A percentile compares a stretch with the other conserved stretches of the same genome.
Conservation (phyloP, 2,329 filamentous ascomycete species). For the Penicillium paneum region DNA sequence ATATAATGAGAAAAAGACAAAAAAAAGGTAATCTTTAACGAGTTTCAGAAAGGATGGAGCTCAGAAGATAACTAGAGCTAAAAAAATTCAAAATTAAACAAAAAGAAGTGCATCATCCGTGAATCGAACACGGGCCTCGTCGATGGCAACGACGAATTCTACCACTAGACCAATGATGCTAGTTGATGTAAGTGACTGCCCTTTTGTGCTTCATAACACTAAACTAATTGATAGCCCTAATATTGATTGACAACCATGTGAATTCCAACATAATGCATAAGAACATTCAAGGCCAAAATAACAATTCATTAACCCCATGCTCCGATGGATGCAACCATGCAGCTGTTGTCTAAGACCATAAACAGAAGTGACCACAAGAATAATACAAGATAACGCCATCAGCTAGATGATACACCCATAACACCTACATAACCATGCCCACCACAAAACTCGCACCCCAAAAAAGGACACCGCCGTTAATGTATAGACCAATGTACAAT, state of each 20-base stretch:
- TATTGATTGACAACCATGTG: background rate
- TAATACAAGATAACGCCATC: slow-evolving; percentile 15
- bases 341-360: slow-evolving; percentile 12
- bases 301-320: slow-evolving; percentile 16
- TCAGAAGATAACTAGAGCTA: background rate
- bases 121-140: slow-evolving; percentile 49
- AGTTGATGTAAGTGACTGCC: background rate
- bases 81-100: background rate
- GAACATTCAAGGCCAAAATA: background rate
- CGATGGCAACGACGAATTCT: slow-evolving; percentile 48
- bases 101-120: slow-evolving; percentile 36
- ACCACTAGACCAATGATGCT: slow-evolving; percentile 47
- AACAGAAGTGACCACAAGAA: slow-evolving; percentile 2
- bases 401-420: slow-evolving; percentile 7
- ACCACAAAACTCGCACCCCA: background rate
- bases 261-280: background rate
- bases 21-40: background rate
- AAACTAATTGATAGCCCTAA: rapidly evolving
- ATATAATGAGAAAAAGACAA: background rate
- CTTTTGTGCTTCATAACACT: background rate
- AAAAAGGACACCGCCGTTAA: slow-evolving; percentile 9
- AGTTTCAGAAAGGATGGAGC: background rate
- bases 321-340: slow-evolving; percentile 17
- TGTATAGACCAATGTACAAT: slow-evolving; percentile 4
- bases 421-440: slow-evolving; percentile 12